A percentile compares a stretch with the other conserved stretches of the same genome.
Conservation (phyloP, 192 early-diverging fungal genomes). For the Funneliformis geosporum region DNA sequence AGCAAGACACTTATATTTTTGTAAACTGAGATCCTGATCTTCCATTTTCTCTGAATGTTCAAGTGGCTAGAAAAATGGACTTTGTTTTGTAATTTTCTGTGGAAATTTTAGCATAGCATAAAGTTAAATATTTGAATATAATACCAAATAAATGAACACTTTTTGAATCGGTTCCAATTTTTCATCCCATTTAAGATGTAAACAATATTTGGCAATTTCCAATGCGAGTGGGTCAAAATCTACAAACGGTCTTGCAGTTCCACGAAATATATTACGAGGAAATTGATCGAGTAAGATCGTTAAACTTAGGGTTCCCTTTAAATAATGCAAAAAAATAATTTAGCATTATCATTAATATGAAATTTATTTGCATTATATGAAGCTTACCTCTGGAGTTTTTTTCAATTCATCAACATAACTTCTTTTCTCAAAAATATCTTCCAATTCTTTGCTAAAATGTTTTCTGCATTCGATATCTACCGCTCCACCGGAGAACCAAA, state of each 20-base stretch:
- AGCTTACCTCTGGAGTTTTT: conserved; percentile 16
- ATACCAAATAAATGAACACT: conserved; percentile 54
- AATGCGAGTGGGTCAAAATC: conserved; percentile 56
- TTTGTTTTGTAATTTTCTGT: not conserved
- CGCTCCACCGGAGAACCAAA: conserved; percentile 11
- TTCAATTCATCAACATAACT: conserved; percentile 18
- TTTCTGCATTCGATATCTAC: not conserved
- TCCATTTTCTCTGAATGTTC: conserved; percentile 63
- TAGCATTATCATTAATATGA: not conserved
- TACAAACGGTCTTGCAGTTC: conserved; percentile 50
- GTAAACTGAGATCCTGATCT: conserved; percentile 58
- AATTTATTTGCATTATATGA: not conserved
- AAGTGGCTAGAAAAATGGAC: conserved; percentile 44
- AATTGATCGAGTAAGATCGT: conserved; percentile 64
- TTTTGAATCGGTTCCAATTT: conserved; percentile 53
- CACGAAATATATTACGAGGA: conserved; percentile 66
- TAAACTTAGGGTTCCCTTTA: conserved; percentile 28
- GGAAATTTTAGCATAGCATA: not conserved
- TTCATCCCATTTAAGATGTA: conserved; percentile 50
- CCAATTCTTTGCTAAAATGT: not conserved
- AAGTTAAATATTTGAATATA: not conserved
- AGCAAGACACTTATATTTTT: conserved; percentile 44
- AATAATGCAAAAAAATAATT: not conserved
- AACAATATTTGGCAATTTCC: conserved; percentile 50
- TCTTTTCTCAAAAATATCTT: conserved; percentile 19